Evolutionary conservation across 1,284 basidiomycete species (phyloP), one percentile per base, ranked within the genome.

Genomic region (Xerocomus subilludens): DNA sequence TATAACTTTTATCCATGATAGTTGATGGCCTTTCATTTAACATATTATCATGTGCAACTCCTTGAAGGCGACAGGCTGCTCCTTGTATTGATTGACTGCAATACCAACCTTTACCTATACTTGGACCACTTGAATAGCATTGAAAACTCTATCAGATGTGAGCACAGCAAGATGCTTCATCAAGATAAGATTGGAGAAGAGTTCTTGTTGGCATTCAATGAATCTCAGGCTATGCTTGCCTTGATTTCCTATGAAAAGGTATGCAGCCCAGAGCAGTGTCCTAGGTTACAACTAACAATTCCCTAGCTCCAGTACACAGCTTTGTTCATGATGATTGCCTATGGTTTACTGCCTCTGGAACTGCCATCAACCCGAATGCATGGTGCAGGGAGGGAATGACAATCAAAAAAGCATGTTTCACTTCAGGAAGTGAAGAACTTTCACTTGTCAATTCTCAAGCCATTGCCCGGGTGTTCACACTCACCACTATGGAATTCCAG

Each of bases 401-500:
- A 5, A 84, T 90, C 71, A 74, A 71, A 13, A 82, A 85, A 63
- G 79, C 86, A 8, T 84, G 84, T 47, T 88, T 89, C 70, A 80
- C 88, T 4, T 82, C 80, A 20, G 88, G 89, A 14, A 85, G 80
- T 49, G 90, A 91, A 65, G 90, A 91, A 63, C 76, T 91, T 16
- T 76, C 88, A 2, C 80, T 91, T 11, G 79, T 91, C 25, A 89
- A 91, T 70, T 83, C 85, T 20, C 79, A 70, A 36, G 82, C 79
- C 3, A 81, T 84, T 49, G 86, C 85, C 2, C 81, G 89, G 2
- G 85, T 91, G 11, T 91, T 87, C 73, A 91, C 90, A 7, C 79
- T 90, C 30, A 80, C 87, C 2, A 88, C 88, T 0, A 85, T 88
- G 77, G 88, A 89, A 74, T 90, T 90, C 69, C 82, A 90, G 90